A percentile compares a stretch with the other conserved stretches of the same genome.
Evolutionary conservation across 2,329 filamentous ascomycete species (phyloP).

Genomic region (Aspergillus proliferans): DNA sequence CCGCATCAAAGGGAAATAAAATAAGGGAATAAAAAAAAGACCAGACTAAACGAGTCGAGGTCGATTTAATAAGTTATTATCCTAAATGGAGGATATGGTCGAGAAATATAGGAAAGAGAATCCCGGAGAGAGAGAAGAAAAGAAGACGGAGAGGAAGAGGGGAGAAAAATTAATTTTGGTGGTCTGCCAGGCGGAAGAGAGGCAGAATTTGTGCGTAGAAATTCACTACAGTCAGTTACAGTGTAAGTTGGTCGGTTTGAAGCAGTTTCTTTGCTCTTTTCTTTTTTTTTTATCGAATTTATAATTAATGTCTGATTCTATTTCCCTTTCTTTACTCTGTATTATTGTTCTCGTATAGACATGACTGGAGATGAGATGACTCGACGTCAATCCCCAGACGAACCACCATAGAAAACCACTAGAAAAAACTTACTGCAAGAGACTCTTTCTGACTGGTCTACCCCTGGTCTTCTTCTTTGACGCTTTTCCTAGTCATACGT

Average conservation of each 20-base stretch:
- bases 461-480: too few species aligned
- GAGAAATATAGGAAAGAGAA: constrained; percentile 15
- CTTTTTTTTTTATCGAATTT: too few species aligned
- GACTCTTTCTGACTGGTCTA: too few species aligned
- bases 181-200: neutral
- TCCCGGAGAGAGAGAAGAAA: constrained; percentile 13
- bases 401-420: too few species aligned
- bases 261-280: too few species aligned
- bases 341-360: too few species aligned
- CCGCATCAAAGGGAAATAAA: constrained; percentile 5
- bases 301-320: too few species aligned
- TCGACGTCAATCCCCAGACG: too few species aligned
- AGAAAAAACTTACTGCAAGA: too few species aligned
- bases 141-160: constrained; percentile 7
- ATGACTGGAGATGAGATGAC: too few species aligned
- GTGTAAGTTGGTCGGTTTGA: neutral
- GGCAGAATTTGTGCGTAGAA: constrained; percentile 4
- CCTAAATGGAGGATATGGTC: neutral
- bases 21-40: constrained; percentile 11
- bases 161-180: constrained; percentile 7
- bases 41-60: constrained; percentile 15
- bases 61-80: constrained; percentile 3
- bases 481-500: too few species aligned
- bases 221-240: constrained; percentile 1
- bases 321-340: too few species aligned